A percentile compares a stretch with the other conserved stretches of the same genome.
These are phyloP conservation scores for Candida sanyaensis DNA, from an alignment of 1,139 yeast genomes.

Conservation along the genomic window DNA sequence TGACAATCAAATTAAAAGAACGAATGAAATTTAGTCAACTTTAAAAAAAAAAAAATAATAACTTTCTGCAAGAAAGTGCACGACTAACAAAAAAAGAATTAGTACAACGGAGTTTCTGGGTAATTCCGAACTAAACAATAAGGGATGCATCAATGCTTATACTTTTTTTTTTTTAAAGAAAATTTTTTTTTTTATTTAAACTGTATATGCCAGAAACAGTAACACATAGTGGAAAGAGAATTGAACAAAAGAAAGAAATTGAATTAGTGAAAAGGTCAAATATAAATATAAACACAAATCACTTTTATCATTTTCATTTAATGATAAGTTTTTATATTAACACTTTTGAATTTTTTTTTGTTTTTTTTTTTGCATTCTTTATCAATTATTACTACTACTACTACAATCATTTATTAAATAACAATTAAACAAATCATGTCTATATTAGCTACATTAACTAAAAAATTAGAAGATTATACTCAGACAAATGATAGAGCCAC, in stretches of 20 bases:
- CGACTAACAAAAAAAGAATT: background rate
- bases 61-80: background rate
- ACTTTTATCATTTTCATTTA: background rate
- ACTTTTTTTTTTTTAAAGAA: no score
- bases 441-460: background rate
- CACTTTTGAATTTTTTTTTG: background rate
- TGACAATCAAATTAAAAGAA: no score
- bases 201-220: no score
- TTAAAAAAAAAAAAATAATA: no score
- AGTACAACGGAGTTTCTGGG: slow-evolving; percentile 2
- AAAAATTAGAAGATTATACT: background rate
- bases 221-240: no score
- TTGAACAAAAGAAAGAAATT: no score
- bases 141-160: no score
- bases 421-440: background rate
- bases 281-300: background rate
- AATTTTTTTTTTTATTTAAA: no score
- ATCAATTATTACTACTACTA: background rate
- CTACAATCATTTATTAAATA: background rate
- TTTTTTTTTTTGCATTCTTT: background rate
- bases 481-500: background rate
- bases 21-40: no score
- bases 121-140: slow-evolving; percentile 1
- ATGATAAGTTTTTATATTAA: background rate
- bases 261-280: background rate